A percentile compares a stretch with the other conserved stretches of the same genome.
phyloP scores from a whole-genome alignment of 768 basidiomycete species.

The Cystoderma amianthinum region DNA sequence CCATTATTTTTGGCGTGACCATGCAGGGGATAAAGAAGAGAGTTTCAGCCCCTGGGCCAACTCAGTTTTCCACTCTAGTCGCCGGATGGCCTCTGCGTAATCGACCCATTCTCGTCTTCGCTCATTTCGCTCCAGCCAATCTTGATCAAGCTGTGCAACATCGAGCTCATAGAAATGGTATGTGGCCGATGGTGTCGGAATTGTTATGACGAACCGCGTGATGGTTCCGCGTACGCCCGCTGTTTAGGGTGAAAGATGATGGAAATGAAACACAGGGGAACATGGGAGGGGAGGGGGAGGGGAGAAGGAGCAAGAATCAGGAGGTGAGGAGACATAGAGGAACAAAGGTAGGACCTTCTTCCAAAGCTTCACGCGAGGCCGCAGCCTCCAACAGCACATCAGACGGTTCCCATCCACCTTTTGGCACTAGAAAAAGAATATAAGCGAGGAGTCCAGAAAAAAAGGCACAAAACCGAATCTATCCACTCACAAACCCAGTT shows the following conservation, averaged over 20 bases:
- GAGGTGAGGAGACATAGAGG: constrained; percentile 67
- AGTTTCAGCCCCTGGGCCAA: constrained; percentile 68
- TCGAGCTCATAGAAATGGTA: constrained; percentile 92
- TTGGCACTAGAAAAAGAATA: constrained; percentile 55
- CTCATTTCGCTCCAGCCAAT: constrained; percentile 79
- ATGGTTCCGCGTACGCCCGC: constrained; percentile 86
- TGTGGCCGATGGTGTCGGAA: constrained; percentile 69
- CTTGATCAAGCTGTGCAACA: constrained; percentile 65
- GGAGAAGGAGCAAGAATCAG: constrained; percentile 49
- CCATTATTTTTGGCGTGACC: constrained; percentile 12
- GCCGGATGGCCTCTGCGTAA: constrained; percentile 68
- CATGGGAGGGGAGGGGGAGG: constrained; percentile 17
- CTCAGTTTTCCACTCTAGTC: constrained; percentile 83
- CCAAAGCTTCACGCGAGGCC: constrained; percentile 86
- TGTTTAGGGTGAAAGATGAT: constrained; percentile 30
- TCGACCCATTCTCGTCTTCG: constrained; percentile 85
- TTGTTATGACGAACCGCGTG: constrained; percentile 79
- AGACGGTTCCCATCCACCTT: constrained; percentile 84
- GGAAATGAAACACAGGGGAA: constrained; percentile 17
- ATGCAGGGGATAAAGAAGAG: constrained; percentile 56
- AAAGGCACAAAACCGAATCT: constrained; percentile 7
- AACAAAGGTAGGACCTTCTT: constrained; percentile 93
- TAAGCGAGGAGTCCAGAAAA: constrained; percentile 1
- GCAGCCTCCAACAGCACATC: constrained; percentile 82
- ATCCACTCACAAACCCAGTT: constrained; percentile 81